Evolutionary conservation across 169 alveolate genomes (phyloP).

Genomic region (Plasmodium berghei): DNA sequence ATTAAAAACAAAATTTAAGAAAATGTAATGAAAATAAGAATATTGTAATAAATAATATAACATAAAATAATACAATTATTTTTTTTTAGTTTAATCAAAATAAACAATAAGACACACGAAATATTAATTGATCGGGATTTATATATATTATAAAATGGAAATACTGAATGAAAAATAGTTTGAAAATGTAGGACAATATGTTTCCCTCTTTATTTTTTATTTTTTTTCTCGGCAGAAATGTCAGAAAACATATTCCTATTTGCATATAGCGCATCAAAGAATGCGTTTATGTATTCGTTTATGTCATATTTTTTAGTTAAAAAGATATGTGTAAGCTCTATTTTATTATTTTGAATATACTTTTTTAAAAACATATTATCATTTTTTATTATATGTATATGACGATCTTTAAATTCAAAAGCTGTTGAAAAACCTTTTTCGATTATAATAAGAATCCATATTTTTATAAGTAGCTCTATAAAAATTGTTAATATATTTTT

Average conservation of each 20-base stretch:
- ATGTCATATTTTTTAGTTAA: conserved; percentile 52
- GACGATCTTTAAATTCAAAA: conserved; percentile 13
- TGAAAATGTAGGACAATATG: too few relatives aligned
- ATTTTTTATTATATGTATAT: conserved; percentile 44
- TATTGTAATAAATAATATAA: too few relatives aligned
- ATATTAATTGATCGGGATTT: too few relatives aligned
- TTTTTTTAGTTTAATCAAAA: too few relatives aligned
- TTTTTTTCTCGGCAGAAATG: conserved; percentile 14
- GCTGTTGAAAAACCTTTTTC: conserved; percentile 57
- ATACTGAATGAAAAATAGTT: too few relatives aligned
- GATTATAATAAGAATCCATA: conserved; percentile 52
- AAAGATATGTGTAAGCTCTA: conserved; percentile 22
- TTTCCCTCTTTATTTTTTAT: conserved; percentile 33
- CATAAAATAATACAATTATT: too few relatives aligned
- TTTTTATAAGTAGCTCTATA: conserved; percentile 62
- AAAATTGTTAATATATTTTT: conserved; percentile 55
- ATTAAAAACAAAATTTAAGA: too few relatives aligned
- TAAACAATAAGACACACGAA: too few relatives aligned
- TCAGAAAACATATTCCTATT: conserved; percentile 36
- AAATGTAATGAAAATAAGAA: too few relatives aligned
- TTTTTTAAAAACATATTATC: conserved; percentile 35
- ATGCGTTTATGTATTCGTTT: conserved; percentile 55
- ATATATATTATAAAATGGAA: too few relatives aligned
- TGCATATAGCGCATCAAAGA: conserved; percentile 36
- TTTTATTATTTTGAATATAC: conserved; percentile 32